Evolutionary conservation across 805 yeast species (phyloP).

Genomic region (Saccharomycodes ludwigii): DNA sequence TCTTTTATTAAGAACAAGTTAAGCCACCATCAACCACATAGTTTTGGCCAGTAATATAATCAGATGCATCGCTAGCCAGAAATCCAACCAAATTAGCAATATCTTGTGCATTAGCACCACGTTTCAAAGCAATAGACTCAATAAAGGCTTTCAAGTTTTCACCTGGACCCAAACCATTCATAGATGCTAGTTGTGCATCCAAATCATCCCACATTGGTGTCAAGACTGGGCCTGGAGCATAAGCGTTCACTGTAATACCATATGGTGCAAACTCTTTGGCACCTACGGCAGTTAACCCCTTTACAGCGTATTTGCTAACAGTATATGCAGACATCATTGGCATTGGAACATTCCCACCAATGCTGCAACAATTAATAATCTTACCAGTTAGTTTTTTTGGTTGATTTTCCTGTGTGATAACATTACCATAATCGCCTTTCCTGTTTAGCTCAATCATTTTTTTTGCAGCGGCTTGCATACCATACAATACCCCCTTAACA

Average conservation of each 20-base stretch:
- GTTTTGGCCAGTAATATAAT: constrained; percentile 26
- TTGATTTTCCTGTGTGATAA: constrained; percentile 1
- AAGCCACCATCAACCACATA: constrained; percentile 29
- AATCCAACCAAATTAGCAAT: constrained; percentile 25
- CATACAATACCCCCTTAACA: constrained; percentile 23
- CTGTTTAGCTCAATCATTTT: constrained; percentile 15
- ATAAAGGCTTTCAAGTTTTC: constrained; percentile 16
- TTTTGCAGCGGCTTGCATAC: constrained; percentile 23
- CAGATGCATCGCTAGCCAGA: constrained; percentile 25
- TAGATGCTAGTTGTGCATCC: constrained; percentile 16
- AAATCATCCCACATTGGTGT: constrained; percentile 27
- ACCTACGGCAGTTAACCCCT: constrained; percentile 25
- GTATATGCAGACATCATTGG: constrained; percentile 23
- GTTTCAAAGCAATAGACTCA: constrained; percentile 22
- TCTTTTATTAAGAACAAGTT: too few relatives aligned
- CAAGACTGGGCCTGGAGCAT: constrained; percentile 30
- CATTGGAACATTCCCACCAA: constrained; percentile 24
- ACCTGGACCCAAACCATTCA: constrained; percentile 19
- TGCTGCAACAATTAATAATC: constrained; percentile 27
- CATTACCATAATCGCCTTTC: constrained; percentile 3
- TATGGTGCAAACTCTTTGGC: constrained; percentile 27
- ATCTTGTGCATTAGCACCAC: constrained; percentile 26
- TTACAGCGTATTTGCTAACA: constrained; percentile 27
- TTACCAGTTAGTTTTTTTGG: constrained; percentile 21
- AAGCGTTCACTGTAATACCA: constrained; percentile 27